Percentiles rank a stretch among this genome's conserved stretches.
Evolutionary conservation across 441 rosid species (phyloP).

Genomic region (Syzygium syzygioides): DNA sequence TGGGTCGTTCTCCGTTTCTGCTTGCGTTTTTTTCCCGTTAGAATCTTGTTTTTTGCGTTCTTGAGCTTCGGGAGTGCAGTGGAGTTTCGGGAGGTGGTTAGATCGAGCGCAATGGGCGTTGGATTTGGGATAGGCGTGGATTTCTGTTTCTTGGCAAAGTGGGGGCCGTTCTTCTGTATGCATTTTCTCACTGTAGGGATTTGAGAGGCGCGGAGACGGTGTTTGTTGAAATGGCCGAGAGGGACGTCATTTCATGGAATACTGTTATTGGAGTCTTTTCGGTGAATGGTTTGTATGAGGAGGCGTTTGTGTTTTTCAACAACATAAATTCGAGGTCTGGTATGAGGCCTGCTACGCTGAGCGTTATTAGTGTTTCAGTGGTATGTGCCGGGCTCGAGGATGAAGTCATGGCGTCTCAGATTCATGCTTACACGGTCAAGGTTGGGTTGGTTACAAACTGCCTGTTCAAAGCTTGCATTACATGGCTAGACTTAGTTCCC

Average conservation of each 20-base stretch:
- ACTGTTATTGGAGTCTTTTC: slow-evolving; percentile 22
- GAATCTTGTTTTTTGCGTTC: too few species aligned
- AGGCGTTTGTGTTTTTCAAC: slow-evolving; percentile 18
- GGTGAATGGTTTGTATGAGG: slow-evolving; percentile 6
- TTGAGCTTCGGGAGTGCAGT: too few species aligned
- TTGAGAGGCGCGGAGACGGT: slow-evolving; percentile 6
- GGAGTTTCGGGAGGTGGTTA: too few species aligned
- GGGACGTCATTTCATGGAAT: slow-evolving; percentile 32
- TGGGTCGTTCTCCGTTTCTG: too few species aligned
- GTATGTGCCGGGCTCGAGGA: slow-evolving; percentile 20
- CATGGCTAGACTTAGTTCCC: too few species aligned
- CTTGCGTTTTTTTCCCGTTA: too few species aligned
- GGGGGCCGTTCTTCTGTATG: too few species aligned
- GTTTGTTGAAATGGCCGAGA: slow-evolving; percentile 35
- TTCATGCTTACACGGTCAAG: slow-evolving; percentile 24
- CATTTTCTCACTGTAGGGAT: slow-evolving; percentile 1
- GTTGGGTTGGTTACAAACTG: slow-evolving; percentile 25
- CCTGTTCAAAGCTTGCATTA: too few species aligned
- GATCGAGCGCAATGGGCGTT: too few species aligned
- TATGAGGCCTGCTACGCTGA: slow-evolving; percentile 21
- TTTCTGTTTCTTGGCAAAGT: too few species aligned
- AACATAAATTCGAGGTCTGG: slow-evolving; percentile 15
- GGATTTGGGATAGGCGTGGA: too few species aligned
- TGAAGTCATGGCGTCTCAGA: slow-evolving; percentile 17
- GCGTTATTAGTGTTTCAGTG: slow-evolving; percentile 24